Conservation (phyloP, 805 yeast species). For the Candida anglica region DNA sequence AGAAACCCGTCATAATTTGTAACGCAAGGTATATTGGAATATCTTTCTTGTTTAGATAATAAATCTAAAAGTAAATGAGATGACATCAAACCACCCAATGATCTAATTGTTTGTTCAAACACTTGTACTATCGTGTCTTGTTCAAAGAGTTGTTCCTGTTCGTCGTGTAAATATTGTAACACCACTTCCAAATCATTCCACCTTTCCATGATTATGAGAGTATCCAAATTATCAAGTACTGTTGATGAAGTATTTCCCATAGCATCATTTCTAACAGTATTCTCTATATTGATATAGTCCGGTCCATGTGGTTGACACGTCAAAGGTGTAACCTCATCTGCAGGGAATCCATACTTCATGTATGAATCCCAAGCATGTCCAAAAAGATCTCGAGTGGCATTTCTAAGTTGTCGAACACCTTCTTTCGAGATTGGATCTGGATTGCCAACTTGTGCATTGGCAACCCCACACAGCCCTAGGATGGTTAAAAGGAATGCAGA, state of each 20-base stretch:
- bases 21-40: background rate
- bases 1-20: constrained; percentile 64
- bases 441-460: background rate
- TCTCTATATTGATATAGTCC: constrained; percentile 48
- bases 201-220: constrained; percentile 70
- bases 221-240: constrained; percentile 73
- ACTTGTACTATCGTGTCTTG: constrained; percentile 77
- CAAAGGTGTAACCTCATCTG: constrained; percentile 76
- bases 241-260: constrained; percentile 82
- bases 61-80: constrained; percentile 52
- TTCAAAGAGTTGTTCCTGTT: constrained; percentile 48
- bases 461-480: background rate
- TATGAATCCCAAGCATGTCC: constrained; percentile 75
- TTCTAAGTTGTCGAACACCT: constrained; percentile 28
- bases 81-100: constrained; percentile 77
- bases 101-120: constrained; percentile 79
- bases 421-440: constrained; percentile 22
- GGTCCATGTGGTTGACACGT: constrained; percentile 67
- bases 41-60: background rate
- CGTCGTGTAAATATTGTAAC: constrained; percentile 26
- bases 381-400: constrained; percentile 56
- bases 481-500: background rate
- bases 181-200: constrained; percentile 44
- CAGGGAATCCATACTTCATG: constrained; percentile 68
- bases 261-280: constrained; percentile 72